Evolutionary conservation across 1,139 yeast species (phyloP).

Genomic region (Yamadazyma oceani): DNA sequence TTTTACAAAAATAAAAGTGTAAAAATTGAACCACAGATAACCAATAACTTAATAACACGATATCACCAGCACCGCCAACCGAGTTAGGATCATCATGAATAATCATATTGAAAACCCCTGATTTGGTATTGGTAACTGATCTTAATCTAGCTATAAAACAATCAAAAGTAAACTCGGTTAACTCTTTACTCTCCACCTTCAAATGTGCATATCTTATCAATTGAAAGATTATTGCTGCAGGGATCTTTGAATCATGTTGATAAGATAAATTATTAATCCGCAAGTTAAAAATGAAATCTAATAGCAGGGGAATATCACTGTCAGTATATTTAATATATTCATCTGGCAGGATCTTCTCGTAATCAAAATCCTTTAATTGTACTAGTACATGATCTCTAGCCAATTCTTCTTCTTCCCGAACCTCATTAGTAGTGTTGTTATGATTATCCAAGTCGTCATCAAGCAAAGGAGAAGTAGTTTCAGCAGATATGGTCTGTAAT

Average conservation of each 20-base stretch:
- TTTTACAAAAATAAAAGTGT: conserved; percentile 62
- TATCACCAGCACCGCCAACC: conserved; percentile 54
- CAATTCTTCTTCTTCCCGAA: conserved; percentile 31
- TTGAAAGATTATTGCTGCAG: conserved; percentile 70
- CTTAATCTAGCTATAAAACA: conserved; percentile 63
- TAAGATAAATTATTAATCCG: conserved; percentile 28
- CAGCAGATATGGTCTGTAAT: conserved; percentile 46
- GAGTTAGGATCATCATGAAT: conserved; percentile 24
- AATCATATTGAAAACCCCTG: conserved; percentile 56
- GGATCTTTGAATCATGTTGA: conserved; percentile 58
- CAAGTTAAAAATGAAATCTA: conserved; percentile 55
- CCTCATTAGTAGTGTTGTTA: conserved; percentile 20
- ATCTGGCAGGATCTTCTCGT: conserved; percentile 44
- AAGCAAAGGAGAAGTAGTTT: conserved; percentile 17
- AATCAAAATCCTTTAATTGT: conserved; percentile 43
- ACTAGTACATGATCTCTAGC: conserved; percentile 30
- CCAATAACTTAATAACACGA: conserved; percentile 73
- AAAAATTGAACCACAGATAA: conserved; percentile 64
- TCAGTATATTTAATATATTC: conserved; percentile 62
- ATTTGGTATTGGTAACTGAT: conserved; percentile 56
- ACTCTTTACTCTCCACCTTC: conserved; percentile 50
- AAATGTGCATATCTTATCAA: conserved; percentile 63
- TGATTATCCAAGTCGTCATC: conserved; percentile 25
- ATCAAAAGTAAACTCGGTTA: conserved; percentile 59
- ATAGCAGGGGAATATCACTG: conserved; percentile 60